phyloP scores from a whole-genome alignment of 768 basidiomycete genomes.

The Mycena vulgaris region DNA sequence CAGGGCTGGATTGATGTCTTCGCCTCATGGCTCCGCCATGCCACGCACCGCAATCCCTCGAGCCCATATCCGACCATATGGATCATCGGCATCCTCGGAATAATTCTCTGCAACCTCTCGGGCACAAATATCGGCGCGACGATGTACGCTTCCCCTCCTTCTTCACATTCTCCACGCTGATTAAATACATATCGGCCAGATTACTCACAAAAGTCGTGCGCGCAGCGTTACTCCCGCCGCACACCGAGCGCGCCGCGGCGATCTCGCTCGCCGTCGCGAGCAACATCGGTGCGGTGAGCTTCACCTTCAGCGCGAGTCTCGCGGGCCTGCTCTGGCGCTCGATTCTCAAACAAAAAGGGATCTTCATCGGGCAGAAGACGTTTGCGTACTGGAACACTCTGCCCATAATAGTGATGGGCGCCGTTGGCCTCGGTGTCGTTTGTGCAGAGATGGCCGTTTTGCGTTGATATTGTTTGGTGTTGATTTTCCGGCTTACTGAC shows the following conservation, averaged over 20 bases:
- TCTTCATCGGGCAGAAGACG: constrained; percentile 68
- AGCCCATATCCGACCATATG: constrained; percentile 59
- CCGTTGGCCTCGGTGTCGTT: constrained; percentile 77
- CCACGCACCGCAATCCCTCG: constrained; percentile 42
- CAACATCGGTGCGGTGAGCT: constrained; percentile 93
- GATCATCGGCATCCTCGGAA: constrained; percentile 73
- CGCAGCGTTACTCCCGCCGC: constrained; percentile 56
- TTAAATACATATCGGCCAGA: constrained; percentile 14
- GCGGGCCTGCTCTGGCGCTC: constrained; percentile 89
- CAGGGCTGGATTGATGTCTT: constrained; percentile 94
- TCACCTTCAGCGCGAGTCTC: constrained; percentile 90
- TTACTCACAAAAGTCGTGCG: constrained; percentile 86
- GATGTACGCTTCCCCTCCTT: constrained; percentile 56
- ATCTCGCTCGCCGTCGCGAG: constrained; percentile 87
- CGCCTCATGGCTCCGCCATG: constrained; percentile 69
- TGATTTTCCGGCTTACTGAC: not conserved
- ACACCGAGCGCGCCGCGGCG: constrained; percentile 68
- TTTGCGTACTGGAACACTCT: constrained; percentile 84
- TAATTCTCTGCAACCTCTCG: constrained; percentile 78
- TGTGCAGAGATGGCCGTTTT: constrained; percentile 82
- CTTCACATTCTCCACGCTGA: not conserved
- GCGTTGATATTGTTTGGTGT: not conserved
- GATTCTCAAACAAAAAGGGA: constrained; percentile 82
- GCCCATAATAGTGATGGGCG: constrained; percentile 77
- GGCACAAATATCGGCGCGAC: constrained; percentile 91